Evolutionary conservation across 768 basidiomycete species (phyloP).

Genomic region (Russula griseocarnosa): DNA sequence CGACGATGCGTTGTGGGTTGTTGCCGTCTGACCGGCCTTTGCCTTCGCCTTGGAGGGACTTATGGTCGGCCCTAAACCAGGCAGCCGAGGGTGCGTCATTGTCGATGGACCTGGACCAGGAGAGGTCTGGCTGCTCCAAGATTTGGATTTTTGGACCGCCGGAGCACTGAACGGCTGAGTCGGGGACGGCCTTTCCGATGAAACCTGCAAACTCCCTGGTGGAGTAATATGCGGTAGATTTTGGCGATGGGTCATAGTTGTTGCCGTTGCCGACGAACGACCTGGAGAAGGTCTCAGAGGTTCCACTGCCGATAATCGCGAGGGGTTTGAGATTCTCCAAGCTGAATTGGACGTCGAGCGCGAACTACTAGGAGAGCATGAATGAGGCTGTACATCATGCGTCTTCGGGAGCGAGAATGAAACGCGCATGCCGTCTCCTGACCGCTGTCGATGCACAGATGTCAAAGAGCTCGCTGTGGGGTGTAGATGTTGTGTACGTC

Average conservation of each 20-base stretch:
- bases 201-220: neutral
- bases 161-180: neutral
- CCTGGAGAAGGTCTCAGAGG: neutral
- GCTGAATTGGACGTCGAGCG: neutral
- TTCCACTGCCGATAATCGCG: neutral
- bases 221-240: neutral
- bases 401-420: slow-evolving; percentile 22
- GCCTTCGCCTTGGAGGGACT: slow-evolving; percentile 41
- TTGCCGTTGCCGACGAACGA: neutral
- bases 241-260: neutral
- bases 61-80: slow-evolving; percentile 60
- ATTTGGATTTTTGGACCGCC: slow-evolving; percentile 7
- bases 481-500: slow-evolving; percentile 27
- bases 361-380: neutral
- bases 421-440: slow-evolving; percentile 14
- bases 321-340: neutral
- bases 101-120: neutral
- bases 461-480: slow-evolving; percentile 1
- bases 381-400: slow-evolving; percentile 5
- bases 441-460: slow-evolving; percentile 12
- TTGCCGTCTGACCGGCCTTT: slow-evolving; percentile 32
- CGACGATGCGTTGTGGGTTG: slow-evolving; percentile 51
- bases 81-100: slow-evolving; percentile 3
- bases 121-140: slow-evolving; percentile 10
- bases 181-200: neutral